Base-by-base conservation (phyloP, 2,329 filamentous ascomycete species). In the Mycosphaerelloides madeirae region DNA sequence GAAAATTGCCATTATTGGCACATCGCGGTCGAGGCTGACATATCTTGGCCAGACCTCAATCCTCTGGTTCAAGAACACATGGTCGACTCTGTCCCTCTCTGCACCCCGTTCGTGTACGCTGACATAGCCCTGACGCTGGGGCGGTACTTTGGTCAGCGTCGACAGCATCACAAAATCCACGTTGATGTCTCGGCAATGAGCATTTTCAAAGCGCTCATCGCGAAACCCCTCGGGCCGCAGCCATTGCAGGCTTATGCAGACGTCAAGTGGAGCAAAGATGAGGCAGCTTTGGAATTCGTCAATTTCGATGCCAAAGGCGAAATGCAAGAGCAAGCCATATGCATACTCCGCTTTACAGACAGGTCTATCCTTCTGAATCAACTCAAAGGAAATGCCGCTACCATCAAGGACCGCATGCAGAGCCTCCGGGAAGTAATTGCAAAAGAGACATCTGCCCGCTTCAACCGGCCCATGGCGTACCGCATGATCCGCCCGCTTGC, bases 21-120 rank as follows among this genome's bases (percentile, higher is more conserved):
- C 1, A 53, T 72, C 0, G 50, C 64, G 2, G 61, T 67, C 32
- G 58, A 68, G 35, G 68, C 72, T 0, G 66, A 73, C 41, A 37
- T 75, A 3, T 60, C 59, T 57, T 61, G 69, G n/a, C 44, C 61
- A 0, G 65, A 68, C 22, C 62, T 75, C 20, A 47, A 58, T 3
- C 60, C 56, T 2, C 65, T 68, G 5, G 65, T 65, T 1, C 48
- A 65, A 12, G 73, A 72, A 0, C 73, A 77, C 63, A 70, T 72
- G 37, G 60, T 62, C 0, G 64, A 60, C 37, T 68, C 65, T 36
- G 67, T 75, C 2, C 68, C 64, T 3, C 48, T 57, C 3, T 53
- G 50, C 25, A 69, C 72, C 11, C 69, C 69, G 41, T 59, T 53
- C 18, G 41, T 67, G 1, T 66, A 65, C 31, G 59, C 63, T 1